Evolutionary conservation across 2,329 filamentous ascomycete species (phyloP).

Genomic region (Nemania bipapillata): DNA sequence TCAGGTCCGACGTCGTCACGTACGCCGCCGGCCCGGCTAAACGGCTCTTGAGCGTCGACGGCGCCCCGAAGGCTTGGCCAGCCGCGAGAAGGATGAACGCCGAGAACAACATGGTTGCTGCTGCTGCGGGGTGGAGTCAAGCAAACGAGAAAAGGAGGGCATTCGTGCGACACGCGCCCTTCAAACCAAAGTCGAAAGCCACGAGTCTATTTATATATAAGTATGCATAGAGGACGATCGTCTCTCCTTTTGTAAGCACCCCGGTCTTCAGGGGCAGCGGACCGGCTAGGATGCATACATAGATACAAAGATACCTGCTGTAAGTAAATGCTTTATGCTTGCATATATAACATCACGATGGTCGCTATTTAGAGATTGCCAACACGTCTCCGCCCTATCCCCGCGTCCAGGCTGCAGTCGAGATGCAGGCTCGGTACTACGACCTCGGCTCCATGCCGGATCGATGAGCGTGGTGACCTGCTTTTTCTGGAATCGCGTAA

Average conservation of each 20-base stretch:
- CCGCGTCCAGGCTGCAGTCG: not conserved
- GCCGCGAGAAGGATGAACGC: slow-evolving; percentile 37
- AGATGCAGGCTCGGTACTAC: slow-evolving; percentile 3
- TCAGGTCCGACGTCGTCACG: slow-evolving; percentile 48
- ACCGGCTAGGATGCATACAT: not conserved
- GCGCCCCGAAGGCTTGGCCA: slow-evolving; percentile 36
- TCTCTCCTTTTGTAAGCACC: slow-evolving; percentile 25
- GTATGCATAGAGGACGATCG: not conserved
- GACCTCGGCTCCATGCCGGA: slow-evolving; percentile 27
- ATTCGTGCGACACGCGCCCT: not conserved
- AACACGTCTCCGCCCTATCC: not conserved
- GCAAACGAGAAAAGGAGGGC: not conserved
- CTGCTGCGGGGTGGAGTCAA: not conserved
- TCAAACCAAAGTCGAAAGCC: no score
- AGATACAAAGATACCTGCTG: not conserved
- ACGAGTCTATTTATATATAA: not conserved
- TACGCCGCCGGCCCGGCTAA: slow-evolving; percentile 48
- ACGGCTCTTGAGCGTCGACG: slow-evolving; percentile 28
- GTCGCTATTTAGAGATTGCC: not conserved
- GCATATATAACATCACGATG: not conserved
- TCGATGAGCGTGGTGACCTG: slow-evolving; percentile 17
- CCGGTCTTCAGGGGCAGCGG: not conserved
- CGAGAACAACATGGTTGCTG: slow-evolving; percentile 36
- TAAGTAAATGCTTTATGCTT: no score
- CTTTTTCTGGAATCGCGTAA: slow-evolving; percentile 15